phyloP scores from a whole-genome alignment of 805 yeast genomes.

The Candida easanensis region DNA sequence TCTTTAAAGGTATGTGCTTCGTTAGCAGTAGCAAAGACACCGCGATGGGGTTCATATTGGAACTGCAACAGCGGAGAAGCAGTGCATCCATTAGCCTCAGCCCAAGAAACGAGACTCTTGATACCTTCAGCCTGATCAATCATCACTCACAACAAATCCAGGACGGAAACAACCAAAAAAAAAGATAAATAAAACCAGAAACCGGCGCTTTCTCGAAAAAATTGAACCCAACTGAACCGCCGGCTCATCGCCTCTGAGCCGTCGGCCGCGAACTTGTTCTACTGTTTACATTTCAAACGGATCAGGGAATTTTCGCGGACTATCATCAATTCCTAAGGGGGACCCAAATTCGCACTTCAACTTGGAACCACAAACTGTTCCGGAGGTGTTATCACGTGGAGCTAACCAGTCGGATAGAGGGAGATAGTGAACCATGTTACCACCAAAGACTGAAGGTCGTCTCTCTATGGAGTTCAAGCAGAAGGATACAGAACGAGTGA shows the following conservation, averaged over 20 bases:
- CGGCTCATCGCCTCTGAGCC: background rate
- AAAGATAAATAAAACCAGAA: too few species aligned
- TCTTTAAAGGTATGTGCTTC: constrained; percentile 17
- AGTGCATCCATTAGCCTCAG: constrained; percentile 33
- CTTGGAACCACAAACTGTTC: too few species aligned
- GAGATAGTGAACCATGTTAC: too few species aligned
- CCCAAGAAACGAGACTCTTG: constrained; percentile 32
- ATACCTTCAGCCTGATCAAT: constrained; percentile 3
- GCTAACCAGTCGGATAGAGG: too few species aligned
- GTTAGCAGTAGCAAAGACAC: constrained; percentile 33
- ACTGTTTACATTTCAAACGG: constrained; percentile 13
- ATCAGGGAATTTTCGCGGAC: constrained; percentile 8
- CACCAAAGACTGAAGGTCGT: constrained; percentile 2
- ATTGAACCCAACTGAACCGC: background rate
- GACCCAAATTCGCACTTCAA: background rate
- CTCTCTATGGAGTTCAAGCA: constrained; percentile 11
- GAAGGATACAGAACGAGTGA: constrained; percentile 7
- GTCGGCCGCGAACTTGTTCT: constrained; percentile 6
- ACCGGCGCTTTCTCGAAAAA: background rate
- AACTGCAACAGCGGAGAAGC: constrained; percentile 36
- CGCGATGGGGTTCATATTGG: constrained; percentile 29
- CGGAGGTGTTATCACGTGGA: too few species aligned
- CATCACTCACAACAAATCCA: constrained; percentile 5
- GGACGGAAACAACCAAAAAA: too few species aligned
- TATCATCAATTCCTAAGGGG: background rate